Percentiles rank a stretch among this genome's conserved stretches.
Evolutionary conservation across 202 grass and related monocot genomes (phyloP).

Genomic region (Elaeis oleifera): DNA sequence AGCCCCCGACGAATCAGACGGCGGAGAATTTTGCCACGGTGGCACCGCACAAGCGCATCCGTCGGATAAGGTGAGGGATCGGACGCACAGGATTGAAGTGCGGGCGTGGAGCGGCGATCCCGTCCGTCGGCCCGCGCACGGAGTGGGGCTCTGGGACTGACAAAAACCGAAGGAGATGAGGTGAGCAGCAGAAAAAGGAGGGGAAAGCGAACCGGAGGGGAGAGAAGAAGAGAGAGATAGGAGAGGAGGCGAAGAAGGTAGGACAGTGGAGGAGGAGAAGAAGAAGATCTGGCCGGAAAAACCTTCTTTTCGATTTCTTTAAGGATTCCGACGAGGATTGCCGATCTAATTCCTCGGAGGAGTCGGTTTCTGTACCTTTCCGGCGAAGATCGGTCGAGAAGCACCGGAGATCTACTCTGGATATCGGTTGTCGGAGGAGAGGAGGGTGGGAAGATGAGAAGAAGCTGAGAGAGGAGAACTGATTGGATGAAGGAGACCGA

Average conservation of each 20-base stretch:
- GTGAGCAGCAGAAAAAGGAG: slow-evolving; percentile 30
- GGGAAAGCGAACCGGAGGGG: slow-evolving; percentile 1
- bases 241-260: too few species aligned
- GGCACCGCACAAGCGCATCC: slow-evolving; percentile 13
- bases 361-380: background rate
- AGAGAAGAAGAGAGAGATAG: too few species aligned
- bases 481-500: slow-evolving; percentile 53
- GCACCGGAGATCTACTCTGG: too few species aligned
- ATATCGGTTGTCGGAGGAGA: slow-evolving; percentile 27
- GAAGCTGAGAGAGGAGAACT: background rate
- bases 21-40: slow-evolving; percentile 32
- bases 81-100: slow-evolving; percentile 10
- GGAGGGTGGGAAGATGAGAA: background rate
- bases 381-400: background rate
- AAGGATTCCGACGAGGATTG: background rate
- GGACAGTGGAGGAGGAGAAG: background rate
- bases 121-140: slow-evolving; percentile 34
- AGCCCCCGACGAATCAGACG: slow-evolving; percentile 33
- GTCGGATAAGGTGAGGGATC: slow-evolving; percentile 31
- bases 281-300: slow-evolving; percentile 15
- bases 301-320: background rate
- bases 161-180: slow-evolving; percentile 38
- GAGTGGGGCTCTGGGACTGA: slow-evolving; percentile 1
- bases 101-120: slow-evolving; percentile 13
- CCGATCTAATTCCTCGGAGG: background rate